A percentile compares a stretch with the other conserved stretches of the same genome.
Evolutionary conservation across 2,329 filamentous ascomycete species (phyloP).

Genomic region (Aspergillus terreus): DNA sequence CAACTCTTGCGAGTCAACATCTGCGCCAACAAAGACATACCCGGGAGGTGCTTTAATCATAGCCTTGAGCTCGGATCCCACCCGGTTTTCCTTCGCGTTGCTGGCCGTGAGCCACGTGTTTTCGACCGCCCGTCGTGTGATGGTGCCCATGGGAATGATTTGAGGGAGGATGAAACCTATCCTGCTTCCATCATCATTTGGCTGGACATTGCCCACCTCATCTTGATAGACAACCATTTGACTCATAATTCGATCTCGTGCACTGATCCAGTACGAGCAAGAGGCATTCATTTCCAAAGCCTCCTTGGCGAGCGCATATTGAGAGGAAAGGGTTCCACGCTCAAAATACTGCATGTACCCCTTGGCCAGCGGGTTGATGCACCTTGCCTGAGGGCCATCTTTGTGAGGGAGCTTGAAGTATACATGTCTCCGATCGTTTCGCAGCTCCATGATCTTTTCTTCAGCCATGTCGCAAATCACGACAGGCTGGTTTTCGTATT

Average conservation of each 20-base stretch:
- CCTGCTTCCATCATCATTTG: conserved; percentile 23
- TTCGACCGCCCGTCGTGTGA: conserved; percentile 89
- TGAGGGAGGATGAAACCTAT: conserved; percentile 91
- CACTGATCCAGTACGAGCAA: conserved; percentile 98
- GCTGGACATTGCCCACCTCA: conserved; percentile 42
- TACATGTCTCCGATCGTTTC: conserved; percentile 60
- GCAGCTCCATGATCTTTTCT: conserved; percentile 63
- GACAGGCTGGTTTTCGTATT: conserved; percentile 70
- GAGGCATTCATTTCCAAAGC: conserved; percentile 98
- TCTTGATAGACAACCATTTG: conserved; percentile 90
- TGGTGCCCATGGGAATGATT: conserved; percentile 96
- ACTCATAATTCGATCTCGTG: conserved; percentile 85
- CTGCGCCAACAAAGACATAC: conserved; percentile 91
- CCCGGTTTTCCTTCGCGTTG: conserved; percentile 92
- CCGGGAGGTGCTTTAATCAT: conserved; percentile 92
- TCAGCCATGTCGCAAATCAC: conserved; percentile 71
- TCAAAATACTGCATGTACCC: conserved; percentile 89
- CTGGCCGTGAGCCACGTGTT: conserved; percentile 98
- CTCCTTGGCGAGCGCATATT: conserved; percentile 87
- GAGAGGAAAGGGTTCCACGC: conserved; percentile 78
- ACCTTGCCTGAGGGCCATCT: conserved; percentile 81
- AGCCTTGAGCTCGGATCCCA: conserved; percentile 93
- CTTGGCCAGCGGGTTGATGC: conserved; percentile 85
- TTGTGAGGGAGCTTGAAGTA: conserved; percentile 98
- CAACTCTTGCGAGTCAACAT: conserved; percentile 94